phyloP scores from a whole-genome alignment of 306 rosid species.

The Lithocarpus polystachyus region DNA sequence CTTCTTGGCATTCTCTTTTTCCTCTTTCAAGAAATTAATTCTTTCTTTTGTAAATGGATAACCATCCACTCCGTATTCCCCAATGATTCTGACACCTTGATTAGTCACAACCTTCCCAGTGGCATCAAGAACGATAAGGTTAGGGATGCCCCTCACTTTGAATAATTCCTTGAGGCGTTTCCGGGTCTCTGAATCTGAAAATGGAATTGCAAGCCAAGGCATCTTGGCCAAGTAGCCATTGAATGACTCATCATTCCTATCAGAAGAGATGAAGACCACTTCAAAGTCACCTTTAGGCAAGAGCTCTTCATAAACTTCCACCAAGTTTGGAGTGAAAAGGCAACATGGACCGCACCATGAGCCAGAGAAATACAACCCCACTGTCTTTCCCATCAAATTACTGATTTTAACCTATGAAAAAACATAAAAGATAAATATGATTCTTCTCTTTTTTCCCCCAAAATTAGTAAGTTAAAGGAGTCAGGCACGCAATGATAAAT shows the following conservation, averaged over 20 bases:
- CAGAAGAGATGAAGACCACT: constrained; percentile 46
- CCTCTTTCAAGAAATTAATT: constrained; percentile 30
- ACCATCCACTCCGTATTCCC: constrained; percentile 41
- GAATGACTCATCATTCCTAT: constrained; percentile 43
- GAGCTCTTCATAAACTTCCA: constrained; percentile 33
- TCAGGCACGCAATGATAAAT: too few species aligned
- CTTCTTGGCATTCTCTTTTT: constrained; percentile 30
- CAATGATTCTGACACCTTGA: constrained; percentile 28
- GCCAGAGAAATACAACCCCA: constrained; percentile 52
- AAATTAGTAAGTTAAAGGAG: too few species aligned
- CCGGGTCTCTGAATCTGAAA: constrained; percentile 28
- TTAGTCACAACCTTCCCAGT: constrained; percentile 32
- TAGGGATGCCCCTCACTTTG: constrained; percentile 48
- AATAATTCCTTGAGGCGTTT: constrained; percentile 36
- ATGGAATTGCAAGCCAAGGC: constrained; percentile 56
- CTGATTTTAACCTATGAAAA: constrained; percentile 32
- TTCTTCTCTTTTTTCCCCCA: too few species aligned
- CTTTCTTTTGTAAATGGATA: constrained; percentile 40
- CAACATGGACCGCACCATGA: constrained; percentile 56
- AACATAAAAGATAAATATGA: too few species aligned
- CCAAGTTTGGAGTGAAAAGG: constrained; percentile 43
- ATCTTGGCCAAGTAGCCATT: constrained; percentile 42
- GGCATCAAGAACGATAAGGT: constrained; percentile 36
- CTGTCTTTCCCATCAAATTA: constrained; percentile 28
- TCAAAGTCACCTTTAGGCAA: constrained; percentile 37